Conservation (phyloP, 345 rosid species). For the Passiflora organensis region DNA sequence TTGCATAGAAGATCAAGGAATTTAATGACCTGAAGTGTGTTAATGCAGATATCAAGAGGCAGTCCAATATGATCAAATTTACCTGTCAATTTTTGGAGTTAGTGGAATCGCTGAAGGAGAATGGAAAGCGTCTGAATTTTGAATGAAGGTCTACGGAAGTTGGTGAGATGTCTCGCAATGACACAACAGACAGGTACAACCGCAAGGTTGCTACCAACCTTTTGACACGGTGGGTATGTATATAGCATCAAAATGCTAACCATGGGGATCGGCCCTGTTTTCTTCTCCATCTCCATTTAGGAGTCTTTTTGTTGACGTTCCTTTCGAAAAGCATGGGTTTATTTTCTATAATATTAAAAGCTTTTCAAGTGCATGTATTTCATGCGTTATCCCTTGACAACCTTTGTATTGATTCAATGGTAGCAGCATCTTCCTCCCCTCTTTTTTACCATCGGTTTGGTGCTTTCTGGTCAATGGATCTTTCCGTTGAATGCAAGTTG, state of each 20-base stretch:
- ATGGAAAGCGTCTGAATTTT: background rate
- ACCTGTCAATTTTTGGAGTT: background rate
- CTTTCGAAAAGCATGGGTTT: background rate
- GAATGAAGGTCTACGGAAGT: constrained; percentile 2
- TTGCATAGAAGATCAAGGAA: constrained; percentile 9
- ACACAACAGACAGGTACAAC: constrained; percentile 15
- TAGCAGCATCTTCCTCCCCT: too few relatives aligned
- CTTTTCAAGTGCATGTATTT: background rate
- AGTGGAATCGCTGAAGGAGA: constrained; percentile 5
- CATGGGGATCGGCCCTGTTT: too few relatives aligned
- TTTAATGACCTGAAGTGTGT: constrained; percentile 12
- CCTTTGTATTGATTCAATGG: too few relatives aligned
- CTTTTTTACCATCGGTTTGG: too few relatives aligned
- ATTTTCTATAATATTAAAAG: background rate
- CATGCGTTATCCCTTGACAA: too few relatives aligned
- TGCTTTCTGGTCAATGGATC: too few relatives aligned
- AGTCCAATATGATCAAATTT: constrained; percentile 30
- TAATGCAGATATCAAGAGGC: constrained; percentile 38
- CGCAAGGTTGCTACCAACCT: constrained; percentile 18
- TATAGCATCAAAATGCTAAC: constrained; percentile 13
- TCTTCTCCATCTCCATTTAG: background rate
- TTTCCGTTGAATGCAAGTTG: too few relatives aligned
- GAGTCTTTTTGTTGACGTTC: background rate
- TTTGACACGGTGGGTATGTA: constrained; percentile 16
- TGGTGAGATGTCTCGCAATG: background rate